Base-by-base conservation (phyloP, 2,329 filamentous ascomycete species). In the Myriangium duriaei region DNA sequence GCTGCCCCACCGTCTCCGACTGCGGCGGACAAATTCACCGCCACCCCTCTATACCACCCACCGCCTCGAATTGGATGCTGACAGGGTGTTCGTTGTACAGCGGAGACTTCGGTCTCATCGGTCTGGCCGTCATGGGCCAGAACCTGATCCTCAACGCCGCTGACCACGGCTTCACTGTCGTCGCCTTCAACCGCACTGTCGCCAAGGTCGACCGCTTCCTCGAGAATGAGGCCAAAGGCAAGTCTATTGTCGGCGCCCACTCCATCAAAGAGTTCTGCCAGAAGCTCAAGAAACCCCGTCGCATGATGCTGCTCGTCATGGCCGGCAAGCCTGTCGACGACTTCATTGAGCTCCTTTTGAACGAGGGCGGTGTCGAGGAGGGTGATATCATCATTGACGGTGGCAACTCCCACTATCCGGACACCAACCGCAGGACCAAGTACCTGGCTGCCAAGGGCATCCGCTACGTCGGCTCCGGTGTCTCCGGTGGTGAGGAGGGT, bases 381-480 rank as follows among this genome's bases (percentile, higher is more conserved):
- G 87, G 85, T 51, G 91, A 98, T 63, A 95, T 98, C 75, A 92
- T 98, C 73, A 96, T 98, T 57, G 91, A 98, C 60, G 91, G 91
- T 63, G 91, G 86, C 57, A 96, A 98, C 81, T 96, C 88, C 50
- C 91, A 96, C 73, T 98, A 82, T 78, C 91, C 91, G 59, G 91
- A 96, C 71, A 88, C 84, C 69, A 96, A 95, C 79, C 86, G 91
- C 67, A 84, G 91, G 59, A 87, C 85, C 64, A 71, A 82, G 67
- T 94, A 95, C 72, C 78, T 96, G 46, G 65, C 69, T 35, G 54
- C 61, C 56, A 96, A 96, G 79, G 82, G 84, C 55, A 83, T 98
- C 65, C 79, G 81, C 58, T 98, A 94, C 62, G 87, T 98, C 62
- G 91, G 91, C 59, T 81, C 81, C 56, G 91, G 91, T 79, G 91